Conservation (phyloP, 805 yeast genomes). For the Nakazawaea ambrosiae region DNA sequence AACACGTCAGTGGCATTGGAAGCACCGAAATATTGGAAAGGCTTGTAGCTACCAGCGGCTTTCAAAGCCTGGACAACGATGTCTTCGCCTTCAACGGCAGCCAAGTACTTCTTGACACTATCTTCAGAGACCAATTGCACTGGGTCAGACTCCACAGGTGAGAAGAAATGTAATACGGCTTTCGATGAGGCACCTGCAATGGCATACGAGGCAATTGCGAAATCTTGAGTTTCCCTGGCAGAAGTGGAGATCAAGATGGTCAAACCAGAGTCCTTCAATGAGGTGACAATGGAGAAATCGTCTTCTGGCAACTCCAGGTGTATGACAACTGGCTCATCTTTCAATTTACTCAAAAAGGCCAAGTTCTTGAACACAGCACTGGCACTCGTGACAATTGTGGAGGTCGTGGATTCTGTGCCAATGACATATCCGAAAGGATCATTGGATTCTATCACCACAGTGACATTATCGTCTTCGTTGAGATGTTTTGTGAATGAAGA, state of each 20-base stretch:
- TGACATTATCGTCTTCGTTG: slow-evolving; percentile 15
- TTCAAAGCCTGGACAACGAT: slow-evolving; percentile 21
- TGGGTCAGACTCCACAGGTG: slow-evolving; percentile 19
- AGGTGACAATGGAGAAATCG: slow-evolving; percentile 66
- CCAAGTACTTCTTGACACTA: slow-evolving; percentile 9
- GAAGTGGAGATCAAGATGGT: slow-evolving; percentile 63
- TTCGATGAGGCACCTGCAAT: slow-evolving; percentile 39
- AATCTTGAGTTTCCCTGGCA: slow-evolving; percentile 42
- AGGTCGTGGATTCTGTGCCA: slow-evolving; percentile 22
- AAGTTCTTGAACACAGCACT: slow-evolving; percentile 47
- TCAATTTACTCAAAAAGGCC: slow-evolving; percentile 45
- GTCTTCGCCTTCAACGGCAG: slow-evolving; percentile 12
- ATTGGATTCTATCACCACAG: slow-evolving; percentile 32
- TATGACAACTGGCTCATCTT: slow-evolving; percentile 41
- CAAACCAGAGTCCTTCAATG: slow-evolving; percentile 63
- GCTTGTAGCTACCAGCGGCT: slow-evolving; percentile 22
- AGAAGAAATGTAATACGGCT: slow-evolving; percentile 71
- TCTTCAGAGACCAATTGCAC: neutral
- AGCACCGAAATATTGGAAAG: slow-evolving; percentile 36
- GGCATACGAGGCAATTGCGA: slow-evolving; percentile 52
- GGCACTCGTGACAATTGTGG: slow-evolving; percentile 49
- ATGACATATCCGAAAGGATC: slow-evolving; percentile 47
- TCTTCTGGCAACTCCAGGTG: slow-evolving; percentile 50
- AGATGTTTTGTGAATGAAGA: slow-evolving; percentile 24
- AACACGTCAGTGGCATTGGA: slow-evolving; percentile 40